These are phyloP conservation scores for Leccinum subrobustum DNA, from an alignment of 1,284 basidiomycete species.

Conservation along the genomic window DNA sequence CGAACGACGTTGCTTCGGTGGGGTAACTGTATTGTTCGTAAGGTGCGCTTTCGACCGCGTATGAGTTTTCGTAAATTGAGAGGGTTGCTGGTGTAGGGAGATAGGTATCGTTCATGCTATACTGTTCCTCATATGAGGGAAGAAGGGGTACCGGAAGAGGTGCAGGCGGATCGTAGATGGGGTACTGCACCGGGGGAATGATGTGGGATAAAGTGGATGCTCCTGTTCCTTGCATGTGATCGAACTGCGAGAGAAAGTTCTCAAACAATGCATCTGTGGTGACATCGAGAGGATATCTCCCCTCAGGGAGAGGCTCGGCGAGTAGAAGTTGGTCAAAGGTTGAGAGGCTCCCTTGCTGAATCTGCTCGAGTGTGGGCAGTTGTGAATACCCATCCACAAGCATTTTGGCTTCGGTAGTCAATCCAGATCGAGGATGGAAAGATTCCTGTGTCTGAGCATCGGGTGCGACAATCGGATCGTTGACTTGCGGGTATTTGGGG, in stretches of 20 bases:
- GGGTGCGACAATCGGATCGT: neutral
- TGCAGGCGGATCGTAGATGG: neutral
- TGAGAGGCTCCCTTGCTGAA: neutral
- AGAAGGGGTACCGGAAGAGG: neutral
- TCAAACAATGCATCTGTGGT: neutral
- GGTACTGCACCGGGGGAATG: neutral
- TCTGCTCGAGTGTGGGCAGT: neutral
- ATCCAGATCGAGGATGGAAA: neutral
- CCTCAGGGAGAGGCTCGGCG: neutral
- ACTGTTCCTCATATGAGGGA: neutral
- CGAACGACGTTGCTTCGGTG: neutral
- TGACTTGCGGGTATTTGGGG: neutral
- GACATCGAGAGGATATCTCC: neutral
- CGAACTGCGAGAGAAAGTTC: neutral
- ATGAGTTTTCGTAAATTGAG: neutral
- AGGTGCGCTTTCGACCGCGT: neutral
- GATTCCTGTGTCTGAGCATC: neutral
- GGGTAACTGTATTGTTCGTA: neutral
- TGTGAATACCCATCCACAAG: neutral
- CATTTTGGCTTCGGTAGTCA: neutral
- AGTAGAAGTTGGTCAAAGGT: neutral
- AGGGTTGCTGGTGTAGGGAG: neutral
- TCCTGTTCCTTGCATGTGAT: neutral
- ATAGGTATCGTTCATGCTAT: neutral
- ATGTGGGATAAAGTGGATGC: neutral